These are phyloP conservation scores for Poterioochromonas sp. DNA, from an alignment of 352 stramenopile genomes.

Conservation along the genomic window DNA sequence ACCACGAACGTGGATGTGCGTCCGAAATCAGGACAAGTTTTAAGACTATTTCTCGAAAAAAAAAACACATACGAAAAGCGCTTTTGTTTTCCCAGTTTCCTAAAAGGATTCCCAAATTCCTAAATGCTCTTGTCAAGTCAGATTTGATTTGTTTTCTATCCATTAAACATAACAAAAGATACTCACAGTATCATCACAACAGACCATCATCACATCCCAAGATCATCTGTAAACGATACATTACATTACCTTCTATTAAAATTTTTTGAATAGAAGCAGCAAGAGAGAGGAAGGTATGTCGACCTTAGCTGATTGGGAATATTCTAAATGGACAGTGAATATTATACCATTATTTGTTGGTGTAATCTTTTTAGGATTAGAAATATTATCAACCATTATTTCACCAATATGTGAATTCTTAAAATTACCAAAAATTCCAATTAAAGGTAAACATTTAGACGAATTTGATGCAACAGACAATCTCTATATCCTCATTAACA, in stretches of 20 bases:
- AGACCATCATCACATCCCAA: background rate
- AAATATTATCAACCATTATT: conserved; percentile 27
- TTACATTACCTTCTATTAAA: background rate
- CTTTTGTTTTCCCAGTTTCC: too few species aligned
- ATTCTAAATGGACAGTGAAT: background rate
- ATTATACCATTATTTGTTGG: conserved; percentile 7
- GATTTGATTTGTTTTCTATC: too few species aligned
- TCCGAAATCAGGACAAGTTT: too few species aligned
- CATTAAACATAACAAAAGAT: background rate
- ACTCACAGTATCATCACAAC: background rate
- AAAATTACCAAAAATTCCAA: conserved; percentile 46
- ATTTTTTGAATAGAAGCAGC: background rate
- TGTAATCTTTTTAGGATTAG: conserved; percentile 29
- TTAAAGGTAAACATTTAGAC: conserved; percentile 65
- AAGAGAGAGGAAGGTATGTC: background rate
- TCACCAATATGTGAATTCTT: conserved; percentile 8
- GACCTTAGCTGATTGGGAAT: background rate
- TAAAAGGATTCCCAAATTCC: too few species aligned
- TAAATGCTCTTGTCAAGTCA: too few species aligned
- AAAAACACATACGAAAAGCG: too few species aligned
- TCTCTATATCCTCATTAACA: conserved; percentile 60
- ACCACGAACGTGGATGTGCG: too few species aligned
- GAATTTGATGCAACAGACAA: conserved; percentile 52
- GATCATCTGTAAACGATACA: background rate
- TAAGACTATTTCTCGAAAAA: too few species aligned